Conservation (phyloP, 106 monocot genomes). For the Phalaenopsis equestris region DNA sequence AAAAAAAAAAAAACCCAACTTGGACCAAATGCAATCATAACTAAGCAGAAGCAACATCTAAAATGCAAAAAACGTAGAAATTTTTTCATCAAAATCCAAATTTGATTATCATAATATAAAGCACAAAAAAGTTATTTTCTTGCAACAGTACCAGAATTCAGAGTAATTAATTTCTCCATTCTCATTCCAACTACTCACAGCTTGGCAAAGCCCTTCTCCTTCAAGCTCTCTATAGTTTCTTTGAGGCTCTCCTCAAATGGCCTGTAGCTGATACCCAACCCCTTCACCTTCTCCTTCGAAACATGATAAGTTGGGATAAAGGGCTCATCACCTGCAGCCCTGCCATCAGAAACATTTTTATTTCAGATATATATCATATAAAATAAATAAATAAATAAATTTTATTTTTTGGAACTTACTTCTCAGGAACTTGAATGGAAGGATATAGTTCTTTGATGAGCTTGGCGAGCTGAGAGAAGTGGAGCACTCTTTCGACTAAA, state of each 20-base stretch:
- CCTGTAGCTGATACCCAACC: constrained; percentile 45
- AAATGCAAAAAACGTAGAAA: too few relatives aligned
- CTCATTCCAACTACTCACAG: neutral
- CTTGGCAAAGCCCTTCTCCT: constrained; percentile 52
- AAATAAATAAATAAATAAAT: too few relatives aligned
- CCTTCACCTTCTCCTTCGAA: constrained; percentile 45
- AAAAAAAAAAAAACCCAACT: too few relatives aligned
- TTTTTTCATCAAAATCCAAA: too few relatives aligned
- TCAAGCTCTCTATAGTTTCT: constrained; percentile 72
- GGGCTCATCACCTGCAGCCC: constrained; percentile 56
- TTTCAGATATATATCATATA: too few relatives aligned
- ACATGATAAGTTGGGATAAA: constrained; percentile 42
- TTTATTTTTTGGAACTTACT: constrained; percentile 19
- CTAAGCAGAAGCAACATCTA: too few relatives aligned
- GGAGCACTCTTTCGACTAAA: constrained; percentile 64
- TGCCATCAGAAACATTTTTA: constrained; percentile 6
- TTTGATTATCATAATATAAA: too few relatives aligned
- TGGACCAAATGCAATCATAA: too few relatives aligned
- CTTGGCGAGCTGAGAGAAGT: constrained; percentile 48
- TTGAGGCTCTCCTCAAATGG: constrained; percentile 50
- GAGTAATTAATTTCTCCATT: too few relatives aligned
- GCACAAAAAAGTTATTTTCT: too few relatives aligned
- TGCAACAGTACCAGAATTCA: too few relatives aligned
- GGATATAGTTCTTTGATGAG: constrained; percentile 46
- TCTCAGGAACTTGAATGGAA: constrained; percentile 39